These are phyloP conservation scores for Fusarium citri DNA, from an alignment of 2,329 filamentous ascomycete genomes.

Conservation along the genomic window DNA sequence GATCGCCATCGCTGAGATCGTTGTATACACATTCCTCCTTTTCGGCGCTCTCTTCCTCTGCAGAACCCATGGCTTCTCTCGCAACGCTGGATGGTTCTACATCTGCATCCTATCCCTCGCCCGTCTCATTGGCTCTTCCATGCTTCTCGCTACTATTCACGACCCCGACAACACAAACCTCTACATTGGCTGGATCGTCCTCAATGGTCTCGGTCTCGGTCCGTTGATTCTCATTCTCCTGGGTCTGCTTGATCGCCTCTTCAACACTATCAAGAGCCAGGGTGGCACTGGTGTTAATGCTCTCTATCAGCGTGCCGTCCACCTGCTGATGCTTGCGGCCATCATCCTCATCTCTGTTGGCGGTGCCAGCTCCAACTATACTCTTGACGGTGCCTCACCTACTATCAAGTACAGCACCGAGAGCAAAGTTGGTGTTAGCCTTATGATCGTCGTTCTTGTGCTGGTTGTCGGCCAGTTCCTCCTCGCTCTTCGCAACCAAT, in stretches of 20 bases:
- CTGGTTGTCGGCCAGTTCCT: constrained; percentile 55
- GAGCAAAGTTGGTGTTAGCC: constrained; percentile 45
- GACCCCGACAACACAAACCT: constrained; percentile 60
- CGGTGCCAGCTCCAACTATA: constrained; percentile 46
- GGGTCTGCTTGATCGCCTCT: constrained; percentile 50
- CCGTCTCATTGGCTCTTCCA: constrained; percentile 67
- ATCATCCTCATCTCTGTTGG: constrained; percentile 52
- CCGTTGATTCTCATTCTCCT: constrained; percentile 59
- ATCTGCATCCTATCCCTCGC: constrained; percentile 68
- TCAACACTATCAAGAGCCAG: constrained; percentile 61
- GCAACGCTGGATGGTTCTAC: constrained; percentile 70
- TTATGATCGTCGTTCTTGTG: constrained; percentile 54
- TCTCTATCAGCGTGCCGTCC: constrained; percentile 51
- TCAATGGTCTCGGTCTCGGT: constrained; percentile 54
- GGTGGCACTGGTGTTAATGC: constrained; percentile 46
- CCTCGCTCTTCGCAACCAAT: constrained; percentile 55
- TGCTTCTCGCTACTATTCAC: constrained; percentile 57
- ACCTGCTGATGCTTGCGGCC: constrained; percentile 57
- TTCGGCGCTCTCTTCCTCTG: constrained; percentile 55
- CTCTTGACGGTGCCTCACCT: constrained; percentile 34
- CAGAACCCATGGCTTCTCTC: constrained; percentile 61
- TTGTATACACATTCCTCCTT: constrained; percentile 48
- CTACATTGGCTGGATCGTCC: constrained; percentile 50
- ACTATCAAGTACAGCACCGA: constrained; percentile 45
- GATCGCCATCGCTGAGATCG: constrained; percentile 50